phyloP scores from a whole-genome alignment of 2,329 filamentous ascomycete species.

The Aspergillus sp. region DNA sequence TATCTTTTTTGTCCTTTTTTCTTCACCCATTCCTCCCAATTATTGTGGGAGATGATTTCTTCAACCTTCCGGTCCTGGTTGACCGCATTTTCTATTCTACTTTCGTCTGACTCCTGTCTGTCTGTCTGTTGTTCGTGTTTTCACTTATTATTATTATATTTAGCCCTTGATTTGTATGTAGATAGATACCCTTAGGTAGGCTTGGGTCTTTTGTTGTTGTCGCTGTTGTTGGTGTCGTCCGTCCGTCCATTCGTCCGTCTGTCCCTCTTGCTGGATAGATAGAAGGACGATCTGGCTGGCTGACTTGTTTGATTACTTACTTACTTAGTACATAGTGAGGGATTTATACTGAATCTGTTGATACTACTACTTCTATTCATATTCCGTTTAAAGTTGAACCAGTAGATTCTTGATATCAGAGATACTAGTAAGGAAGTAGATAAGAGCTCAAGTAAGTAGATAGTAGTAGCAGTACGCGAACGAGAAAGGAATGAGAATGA shows the following conservation, averaged over 20 bases:
- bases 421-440: background rate
- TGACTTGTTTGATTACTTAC: background rate
- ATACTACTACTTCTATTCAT: background rate
- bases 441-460: no score
- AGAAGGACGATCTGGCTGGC: background rate
- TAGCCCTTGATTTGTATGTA: conserved; percentile 15
- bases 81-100: background rate
- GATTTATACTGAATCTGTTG: background rate
- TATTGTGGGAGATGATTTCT: background rate
- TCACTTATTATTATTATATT: conserved; percentile 24
- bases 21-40: background rate
- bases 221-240: background rate
- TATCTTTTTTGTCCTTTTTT: background rate
- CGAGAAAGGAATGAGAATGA: no score
- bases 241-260: no score
- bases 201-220: conserved; percentile 15
- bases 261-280: background rate
- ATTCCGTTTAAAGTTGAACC: no score
- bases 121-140: conserved; percentile 1
- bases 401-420: background rate
- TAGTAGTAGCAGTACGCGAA: background rate
- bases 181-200: conserved; percentile 23
- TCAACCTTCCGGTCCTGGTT: background rate
- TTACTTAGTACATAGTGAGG: background rate
- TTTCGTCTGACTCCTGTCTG: conserved; percentile 9